These are phyloP conservation scores for Phytophthora pistaciae DNA, from an alignment of 352 stramenopile genomes.

Conservation along the genomic window DNA sequence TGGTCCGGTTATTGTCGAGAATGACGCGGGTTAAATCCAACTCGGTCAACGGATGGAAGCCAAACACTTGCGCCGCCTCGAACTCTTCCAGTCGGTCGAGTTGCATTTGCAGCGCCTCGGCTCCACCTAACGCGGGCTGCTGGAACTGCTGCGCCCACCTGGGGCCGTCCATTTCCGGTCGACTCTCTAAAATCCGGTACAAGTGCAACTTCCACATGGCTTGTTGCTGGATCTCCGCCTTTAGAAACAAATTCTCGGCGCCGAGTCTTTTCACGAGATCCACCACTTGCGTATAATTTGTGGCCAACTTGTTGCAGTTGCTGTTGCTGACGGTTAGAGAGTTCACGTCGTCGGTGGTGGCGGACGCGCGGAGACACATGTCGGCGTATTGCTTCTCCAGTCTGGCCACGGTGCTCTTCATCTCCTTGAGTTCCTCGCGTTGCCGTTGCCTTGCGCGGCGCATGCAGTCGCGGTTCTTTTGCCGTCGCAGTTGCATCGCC, in stretches of 20 bases:
- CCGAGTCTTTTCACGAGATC: conserved; percentile 46
- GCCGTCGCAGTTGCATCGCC: conserved; percentile 33
- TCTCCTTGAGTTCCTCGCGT: conserved; percentile 48
- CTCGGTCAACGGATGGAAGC: conserved; percentile 47
- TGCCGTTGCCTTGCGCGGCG: conserved; percentile 50
- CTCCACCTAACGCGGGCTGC: conserved; percentile 21
- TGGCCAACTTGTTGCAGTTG: background rate
- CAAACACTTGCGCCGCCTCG: conserved; percentile 47
- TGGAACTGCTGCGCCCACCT: conserved; percentile 35
- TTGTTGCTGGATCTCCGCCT: conserved; percentile 50
- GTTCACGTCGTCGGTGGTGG: conserved; percentile 5
- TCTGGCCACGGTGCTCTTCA: conserved; percentile 43
- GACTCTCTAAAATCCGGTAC: conserved; percentile 45
- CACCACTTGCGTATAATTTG: conserved; percentile 33
- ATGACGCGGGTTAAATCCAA: conserved; percentile 45
- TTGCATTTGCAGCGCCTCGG: conserved; percentile 33
- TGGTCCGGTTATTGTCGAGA: conserved; percentile 42
- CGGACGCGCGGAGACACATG: conserved; percentile 39
- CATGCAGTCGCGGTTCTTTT: conserved; percentile 48
- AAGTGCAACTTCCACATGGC: conserved; percentile 52
- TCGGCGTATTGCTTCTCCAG: conserved; percentile 50
- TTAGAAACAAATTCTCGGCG: conserved; percentile 58
- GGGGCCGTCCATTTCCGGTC: conserved; percentile 21
- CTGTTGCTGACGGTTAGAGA: conserved; percentile 5
- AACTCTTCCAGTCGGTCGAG: conserved; percentile 39